These are phyloP conservation scores for Suaeda aralocaspica DNA, from an alignment of 148 eudicot species.

Conservation along the genomic window DNA sequence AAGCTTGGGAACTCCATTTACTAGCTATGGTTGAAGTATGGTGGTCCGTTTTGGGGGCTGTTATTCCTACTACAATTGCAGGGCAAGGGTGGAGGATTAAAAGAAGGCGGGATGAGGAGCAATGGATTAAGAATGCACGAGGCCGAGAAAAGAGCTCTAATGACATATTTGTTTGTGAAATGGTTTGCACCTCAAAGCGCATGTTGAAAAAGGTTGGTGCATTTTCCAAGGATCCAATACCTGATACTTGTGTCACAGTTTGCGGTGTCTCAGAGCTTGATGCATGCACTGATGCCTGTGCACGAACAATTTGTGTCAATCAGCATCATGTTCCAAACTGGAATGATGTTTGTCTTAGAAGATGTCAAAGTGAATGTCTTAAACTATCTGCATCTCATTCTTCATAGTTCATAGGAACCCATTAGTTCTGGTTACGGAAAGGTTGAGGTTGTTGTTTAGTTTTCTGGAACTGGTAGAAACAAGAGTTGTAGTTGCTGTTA, in stretches of 20 bases:
- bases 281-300: constrained; percentile 65
- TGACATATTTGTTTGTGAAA: constrained; percentile 60
- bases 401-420: constrained; percentile 22
- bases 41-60: constrained; percentile 62
- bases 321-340: constrained; percentile 70
- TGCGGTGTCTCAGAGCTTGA: constrained; percentile 65
- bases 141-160: constrained; percentile 54
- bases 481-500: background rate
- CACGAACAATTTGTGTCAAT: constrained; percentile 57
- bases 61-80: constrained; percentile 49
- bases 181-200: constrained; percentile 63
- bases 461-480: background rate
- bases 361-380: constrained; percentile 58
- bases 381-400: constrained; percentile 44
- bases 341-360: constrained; percentile 55
- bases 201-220: constrained; percentile 65
- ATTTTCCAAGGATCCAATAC: constrained; percentile 63
- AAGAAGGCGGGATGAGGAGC: constrained; percentile 57
- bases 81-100: constrained; percentile 54
- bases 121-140: constrained; percentile 45
- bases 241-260: constrained; percentile 62
- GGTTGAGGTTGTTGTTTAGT: too few species aligned
- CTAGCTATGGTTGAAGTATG: constrained; percentile 56
- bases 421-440: background rate
- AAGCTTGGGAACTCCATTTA: background rate